Base-by-base conservation (phyloP, 73 alveolate genomes). In the Stentor coeruleus region DNA sequence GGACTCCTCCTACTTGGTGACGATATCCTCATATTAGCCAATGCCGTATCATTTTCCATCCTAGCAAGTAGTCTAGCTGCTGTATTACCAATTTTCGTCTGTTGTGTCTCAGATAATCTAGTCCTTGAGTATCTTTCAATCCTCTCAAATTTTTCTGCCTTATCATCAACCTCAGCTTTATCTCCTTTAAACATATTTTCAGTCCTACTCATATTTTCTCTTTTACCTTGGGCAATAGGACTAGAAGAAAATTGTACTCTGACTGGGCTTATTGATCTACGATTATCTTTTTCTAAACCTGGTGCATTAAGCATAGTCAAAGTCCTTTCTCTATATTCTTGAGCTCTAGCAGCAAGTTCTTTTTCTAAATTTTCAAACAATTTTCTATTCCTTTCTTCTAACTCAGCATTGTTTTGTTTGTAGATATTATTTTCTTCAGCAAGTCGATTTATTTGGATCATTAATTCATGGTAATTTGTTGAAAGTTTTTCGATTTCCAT, bases 301-400 rank as follows among this genome's bases (percentile, higher is more conserved):
- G 73, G 73, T 20, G 79, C 37, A 31, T 26, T 33, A 28, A 66
- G 33, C 14, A 66, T 20, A 66, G n/a, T 66, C n/a, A 66, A 31
- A 20, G 79, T 66, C 79, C 79, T 66, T 66, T 66, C 79, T 33
- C 33, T 66, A 66, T 66, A 66, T 15, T 66, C 79, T 1, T 66
- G n/a, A 20, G 79, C 79, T 26, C 79, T 20, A 11, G n/a, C 79
- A 20, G 40, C 0, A 11, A 66, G 37, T 20, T 66, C 79, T 66
- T 66, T 66, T 66, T 66, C 79, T 26, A 66, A 40, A 66, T 66
- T 66, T 20, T 20, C 37, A 66, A 66, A 66, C 41, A 66, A 31
- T 40, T 66, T 20, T 40, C 33, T 66, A 66, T 66, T 66, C 33
- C 33, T 66, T 0, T 20, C n/a, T 66, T 66, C 79, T 28, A 31